Evolutionary conservation across 441 rosid genomes (phyloP), one percentile per base, ranked within the genome.

Genomic region (Euphorbia celastroides): DNA sequence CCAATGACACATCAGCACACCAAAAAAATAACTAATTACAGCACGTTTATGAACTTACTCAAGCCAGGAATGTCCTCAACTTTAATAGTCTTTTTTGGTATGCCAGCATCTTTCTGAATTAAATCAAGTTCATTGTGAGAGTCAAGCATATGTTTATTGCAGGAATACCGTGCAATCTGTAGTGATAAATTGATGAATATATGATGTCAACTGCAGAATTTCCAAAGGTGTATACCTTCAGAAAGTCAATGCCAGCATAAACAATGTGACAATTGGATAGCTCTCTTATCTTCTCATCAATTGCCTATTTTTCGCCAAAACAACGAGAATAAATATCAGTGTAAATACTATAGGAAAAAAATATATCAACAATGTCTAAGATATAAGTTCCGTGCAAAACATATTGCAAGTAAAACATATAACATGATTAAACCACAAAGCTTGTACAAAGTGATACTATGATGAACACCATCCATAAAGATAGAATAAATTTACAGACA

Each of bases 231-330:
- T 7, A 42, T 87, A 95, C 97, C 99, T 88, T 90, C 81, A 75
- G 93, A 74, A 90, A 90, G 68, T 90, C 91, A 67, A 84, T 72
- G 67, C 87, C 97, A 31, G 76, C 68, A 64, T 95, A 85, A 69
- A 95, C 86, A 70, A 77, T 81, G 75, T 95, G 99, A 76, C 97
- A 90, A 72, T 87, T 86, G 20, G 98, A 92, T 69, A 95, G 89
- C 79, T 92, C 96, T 81, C 87, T 83, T 73, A 95, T 95, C 86
- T 88, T 90, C 79, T 92, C 97, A 80, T 88, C 96, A 70, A 95
- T 90, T 66, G 96, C 99, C 99, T 92, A 80, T 36, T 70, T 78
- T 70, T n/a, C 60, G 64, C 67, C 74, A 79, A 75, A 69, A 75
- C 17, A 75, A 28, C 65, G 77, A 64, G 25, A 20, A 36, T 23